Evolutionary conservation across 306 rosid genomes (phyloP), one percentile per base, ranked within the genome.

Genomic region (Cyclanthera cordifolia): DNA sequence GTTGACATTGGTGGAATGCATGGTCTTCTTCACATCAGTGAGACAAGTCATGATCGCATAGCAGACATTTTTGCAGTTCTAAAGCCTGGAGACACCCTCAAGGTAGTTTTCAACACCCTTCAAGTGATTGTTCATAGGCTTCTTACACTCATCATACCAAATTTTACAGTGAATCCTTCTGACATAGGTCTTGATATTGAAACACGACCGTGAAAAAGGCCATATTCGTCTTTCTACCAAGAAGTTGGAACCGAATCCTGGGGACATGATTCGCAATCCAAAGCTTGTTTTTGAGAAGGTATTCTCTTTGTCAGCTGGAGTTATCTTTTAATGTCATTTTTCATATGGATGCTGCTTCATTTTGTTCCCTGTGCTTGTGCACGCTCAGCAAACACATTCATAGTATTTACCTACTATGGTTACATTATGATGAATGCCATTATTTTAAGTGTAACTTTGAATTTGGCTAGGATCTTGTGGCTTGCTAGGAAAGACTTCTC

Each of bases 261-360:
- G 96, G 10, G 99, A 93, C 82, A 93, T 93, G 99, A 93, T 93
- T 75, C 99, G 96, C 72, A 90, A 93, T 58, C 99, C 99, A 73
- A 85, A 82, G 72, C 90, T 93, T 51, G 96, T 93, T 37, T 87
- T 90, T 74, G 96, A 90, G 82, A 93, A 93, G 96, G 98, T 93
- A 89, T 34, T 46, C 69, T 71, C 16, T 17, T 47, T 72, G 49
- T 68, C 50, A 11, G 48, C 46, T 48, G 6, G 72, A 30, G 17
- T 50, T n/a, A 11, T 50, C 48, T 9, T 32, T 24, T 49, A 15
- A 13, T 50, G 49, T 69, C 24, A n/a, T 37, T 37, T 37, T 37
- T 19, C 28, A 23, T 69, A 28, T 1, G 2, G 58, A 16, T 16
- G 32, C 32, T 65, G 14, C 37, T 45, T 27, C 15, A 7, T 23